These are phyloP conservation scores for Colletotrichum camelliae DNA, from an alignment of 2,329 filamentous ascomycete genomes.

Conservation along the genomic window DNA sequence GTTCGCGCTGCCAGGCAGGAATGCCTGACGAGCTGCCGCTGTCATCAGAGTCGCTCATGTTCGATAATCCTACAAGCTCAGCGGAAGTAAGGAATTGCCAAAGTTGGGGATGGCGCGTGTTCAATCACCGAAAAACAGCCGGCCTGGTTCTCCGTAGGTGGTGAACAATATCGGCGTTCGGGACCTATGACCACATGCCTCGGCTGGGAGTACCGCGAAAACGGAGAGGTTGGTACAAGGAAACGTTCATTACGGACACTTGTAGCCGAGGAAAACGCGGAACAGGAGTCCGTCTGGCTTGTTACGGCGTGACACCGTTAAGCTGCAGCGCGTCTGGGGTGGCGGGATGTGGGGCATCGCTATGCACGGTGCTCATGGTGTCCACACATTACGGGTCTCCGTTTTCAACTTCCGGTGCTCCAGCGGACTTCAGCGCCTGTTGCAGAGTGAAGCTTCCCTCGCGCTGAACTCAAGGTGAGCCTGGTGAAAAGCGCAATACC, in stretches of 20 bases:
- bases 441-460: constrained; percentile 12
- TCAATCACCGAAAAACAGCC: not conserved
- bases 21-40: constrained; percentile 27
- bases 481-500: not conserved
- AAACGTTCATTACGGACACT: not conserved
- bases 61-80: not conserved
- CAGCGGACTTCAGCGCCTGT: constrained; percentile 19
- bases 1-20: constrained; percentile 37
- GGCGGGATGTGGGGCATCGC: not conserved
- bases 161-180: constrained; percentile 5
- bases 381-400: constrained; percentile 6
- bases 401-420: constrained; percentile 15
- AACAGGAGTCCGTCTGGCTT: not conserved
- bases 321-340: not conserved
- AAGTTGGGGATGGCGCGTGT: not conserved
- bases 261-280: not conserved
- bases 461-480: constrained; percentile 13
- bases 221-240: not conserved
- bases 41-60: constrained; percentile 39
- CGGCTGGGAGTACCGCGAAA: constrained; percentile 8
- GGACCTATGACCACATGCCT: constrained; percentile 23
- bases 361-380: constrained; percentile 16
- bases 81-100: not conserved
- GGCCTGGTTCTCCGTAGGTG: not conserved
- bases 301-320: not conserved